phyloP scores from a whole-genome alignment of 805 yeast genomes.

The Kodamaea hsintzibuensis region DNA sequence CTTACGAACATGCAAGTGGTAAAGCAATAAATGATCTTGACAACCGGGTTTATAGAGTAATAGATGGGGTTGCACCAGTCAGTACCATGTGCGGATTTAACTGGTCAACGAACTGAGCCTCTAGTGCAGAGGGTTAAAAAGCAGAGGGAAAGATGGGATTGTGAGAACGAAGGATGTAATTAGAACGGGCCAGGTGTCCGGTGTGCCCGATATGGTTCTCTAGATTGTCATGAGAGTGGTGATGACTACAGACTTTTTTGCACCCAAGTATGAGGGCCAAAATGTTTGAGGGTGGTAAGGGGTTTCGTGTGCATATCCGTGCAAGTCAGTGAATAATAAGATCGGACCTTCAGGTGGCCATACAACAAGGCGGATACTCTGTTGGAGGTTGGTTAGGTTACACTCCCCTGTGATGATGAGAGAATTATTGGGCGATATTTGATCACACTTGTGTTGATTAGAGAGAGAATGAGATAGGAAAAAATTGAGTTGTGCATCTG shows the following conservation, averaged over 20 bases:
- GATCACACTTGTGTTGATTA: too few species aligned
- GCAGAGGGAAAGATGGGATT: neutral
- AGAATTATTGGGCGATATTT: too few species aligned
- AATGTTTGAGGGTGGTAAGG: neutral
- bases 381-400: too few species aligned
- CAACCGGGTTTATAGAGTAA: neutral
- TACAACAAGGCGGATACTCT: neutral
- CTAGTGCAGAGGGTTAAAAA: neutral
- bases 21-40: neutral
- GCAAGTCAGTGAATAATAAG: neutral
- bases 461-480: too few species aligned
- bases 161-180: neutral
- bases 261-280: neutral
- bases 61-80: neutral
- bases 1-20: neutral
- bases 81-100: neutral
- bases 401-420: too few species aligned
- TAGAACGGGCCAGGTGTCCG: neutral
- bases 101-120: neutral
- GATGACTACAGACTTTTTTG: neutral
- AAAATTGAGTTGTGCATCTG: too few species aligned
- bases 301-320: neutral
- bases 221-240: neutral
- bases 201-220: neutral
- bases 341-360: neutral